Evolutionary conservation across 331 rosid genomes (phyloP).

Genomic region (Saraca asoca): DNA sequence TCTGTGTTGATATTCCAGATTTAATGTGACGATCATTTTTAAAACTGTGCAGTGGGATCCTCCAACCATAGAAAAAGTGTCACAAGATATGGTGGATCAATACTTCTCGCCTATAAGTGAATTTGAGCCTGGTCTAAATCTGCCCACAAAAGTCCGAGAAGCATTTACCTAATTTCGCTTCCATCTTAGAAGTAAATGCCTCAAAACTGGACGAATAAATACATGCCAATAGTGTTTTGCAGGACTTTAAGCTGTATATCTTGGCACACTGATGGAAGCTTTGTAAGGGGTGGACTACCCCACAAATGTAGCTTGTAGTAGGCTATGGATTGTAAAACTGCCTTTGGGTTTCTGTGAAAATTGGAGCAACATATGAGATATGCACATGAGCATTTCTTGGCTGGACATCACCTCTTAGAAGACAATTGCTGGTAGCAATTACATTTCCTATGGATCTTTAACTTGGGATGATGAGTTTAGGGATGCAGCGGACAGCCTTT

Average conservation of each 20-base stretch:
- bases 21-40: not conserved
- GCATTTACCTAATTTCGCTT: constrained; percentile 51
- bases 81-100: constrained; percentile 75
- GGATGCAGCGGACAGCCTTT: too few species aligned
- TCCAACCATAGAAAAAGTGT: constrained; percentile 75
- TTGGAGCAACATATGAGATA: not conserved
- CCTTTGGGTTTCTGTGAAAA: not conserved
- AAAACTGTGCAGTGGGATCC: constrained; percentile 84
- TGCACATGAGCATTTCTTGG: not conserved
- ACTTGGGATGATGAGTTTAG: not conserved
- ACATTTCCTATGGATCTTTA: not conserved
- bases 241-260: constrained; percentile 13
- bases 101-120: constrained; percentile 68
- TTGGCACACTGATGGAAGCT: constrained; percentile 16
- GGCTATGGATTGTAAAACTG: not conserved
- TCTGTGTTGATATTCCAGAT: constrained; percentile 6
- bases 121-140: constrained; percentile 70
- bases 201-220: not conserved
- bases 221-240: constrained; percentile 19
- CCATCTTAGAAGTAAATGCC: not conserved
- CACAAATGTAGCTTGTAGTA: not conserved
- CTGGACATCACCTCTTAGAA: not conserved
- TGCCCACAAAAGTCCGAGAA: constrained; percentile 74
- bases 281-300: not conserved
- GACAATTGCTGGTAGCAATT: not conserved